These are phyloP conservation scores for Taiozyma sp. DNA, from an alignment of 1,139 yeast species.

Conservation along the genomic window DNA sequence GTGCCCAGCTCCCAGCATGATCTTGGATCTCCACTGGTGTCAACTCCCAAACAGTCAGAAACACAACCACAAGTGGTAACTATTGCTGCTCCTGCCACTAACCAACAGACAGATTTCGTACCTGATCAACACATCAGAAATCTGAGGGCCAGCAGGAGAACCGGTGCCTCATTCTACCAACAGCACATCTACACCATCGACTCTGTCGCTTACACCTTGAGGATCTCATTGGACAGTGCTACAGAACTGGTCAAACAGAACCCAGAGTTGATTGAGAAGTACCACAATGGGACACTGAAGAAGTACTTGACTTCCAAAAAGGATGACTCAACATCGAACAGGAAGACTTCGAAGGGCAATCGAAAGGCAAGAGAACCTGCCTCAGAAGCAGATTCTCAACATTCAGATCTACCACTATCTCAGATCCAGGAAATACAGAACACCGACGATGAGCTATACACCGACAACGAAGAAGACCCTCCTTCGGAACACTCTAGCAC, in stretches of 20 bases:
- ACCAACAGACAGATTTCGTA: not conserved
- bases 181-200: conserved; percentile 24
- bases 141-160: conserved; percentile 9
- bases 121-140: not conserved
- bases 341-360: not conserved
- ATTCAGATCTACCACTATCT: conserved; percentile 1
- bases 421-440: not conserved
- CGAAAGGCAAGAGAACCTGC: not conserved
- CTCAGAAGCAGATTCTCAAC: not conserved
- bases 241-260: conserved; percentile 15
- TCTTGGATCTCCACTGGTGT: not conserved
- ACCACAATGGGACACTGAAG: conserved; percentile 14
- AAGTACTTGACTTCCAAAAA: conserved; percentile 7
- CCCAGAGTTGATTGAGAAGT: conserved; percentile 17
- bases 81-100: not conserved
- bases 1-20: not conserved
- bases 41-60: not conserved
- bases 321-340: not conserved
- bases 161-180: conserved; percentile 18
- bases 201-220: conserved; percentile 15
- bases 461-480: not conserved
- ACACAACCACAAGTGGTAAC: not conserved
- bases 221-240: conserved; percentile 15
- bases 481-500: not conserved
- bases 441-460: conserved; percentile 1